Conservation (phyloP, 305 asterid species). For the Withania somnifera region DNA sequence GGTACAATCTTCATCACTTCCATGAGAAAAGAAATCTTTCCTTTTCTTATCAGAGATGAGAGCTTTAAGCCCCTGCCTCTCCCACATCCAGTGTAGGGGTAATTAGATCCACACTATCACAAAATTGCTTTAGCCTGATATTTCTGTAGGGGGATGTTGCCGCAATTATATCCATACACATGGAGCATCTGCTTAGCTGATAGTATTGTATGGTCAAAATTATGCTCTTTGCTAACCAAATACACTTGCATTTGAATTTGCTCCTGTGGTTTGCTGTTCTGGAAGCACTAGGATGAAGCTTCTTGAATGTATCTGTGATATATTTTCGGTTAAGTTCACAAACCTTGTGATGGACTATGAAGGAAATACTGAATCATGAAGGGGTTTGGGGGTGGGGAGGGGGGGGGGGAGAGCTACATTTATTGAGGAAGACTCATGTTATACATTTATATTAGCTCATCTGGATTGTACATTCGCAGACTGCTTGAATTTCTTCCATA, state of each 20-base stretch:
- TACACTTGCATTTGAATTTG: background rate
- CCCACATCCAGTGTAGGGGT: no score
- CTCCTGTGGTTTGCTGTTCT: background rate
- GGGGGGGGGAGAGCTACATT: no score
- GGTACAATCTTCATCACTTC: conserved; percentile 7
- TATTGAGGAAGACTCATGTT: background rate
- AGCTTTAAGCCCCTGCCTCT: background rate
- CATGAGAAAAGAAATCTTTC: conserved; percentile 7
- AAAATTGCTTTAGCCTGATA: background rate
- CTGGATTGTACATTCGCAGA: background rate
- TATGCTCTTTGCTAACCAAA: background rate
- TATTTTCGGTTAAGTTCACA: background rate
- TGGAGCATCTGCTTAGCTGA: background rate
- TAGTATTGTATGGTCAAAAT: background rate
- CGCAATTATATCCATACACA: background rate
- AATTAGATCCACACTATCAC: no score
- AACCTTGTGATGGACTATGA: background rate
- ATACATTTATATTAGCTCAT: background rate
- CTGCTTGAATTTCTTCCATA: background rate
- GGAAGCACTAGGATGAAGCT: background rate
- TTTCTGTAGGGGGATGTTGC: background rate
- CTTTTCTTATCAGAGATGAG: conserved; percentile 8
- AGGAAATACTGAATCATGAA: background rate
- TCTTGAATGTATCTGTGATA: background rate
- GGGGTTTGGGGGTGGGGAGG: no score